Percentiles rank a stretch among this genome's conserved stretches.
phyloP scores from a whole-genome alignment of 495 filamentous ascomycete species.

The Aspergillus ostianus region DNA sequence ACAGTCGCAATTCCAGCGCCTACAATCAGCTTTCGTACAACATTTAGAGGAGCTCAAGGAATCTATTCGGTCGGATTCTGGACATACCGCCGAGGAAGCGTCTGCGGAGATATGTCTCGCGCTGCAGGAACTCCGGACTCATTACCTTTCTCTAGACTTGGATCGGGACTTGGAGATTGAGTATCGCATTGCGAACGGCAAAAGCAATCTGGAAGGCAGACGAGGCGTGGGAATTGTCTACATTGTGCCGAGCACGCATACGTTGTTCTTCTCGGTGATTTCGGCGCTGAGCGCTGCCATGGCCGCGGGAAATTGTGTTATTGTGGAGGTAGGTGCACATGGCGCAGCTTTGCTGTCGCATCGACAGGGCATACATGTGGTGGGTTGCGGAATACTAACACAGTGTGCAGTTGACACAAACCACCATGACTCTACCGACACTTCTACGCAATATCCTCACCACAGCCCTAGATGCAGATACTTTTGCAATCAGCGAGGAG shows the following conservation, averaged over 20 bases:
- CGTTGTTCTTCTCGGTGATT: constrained; percentile 48
- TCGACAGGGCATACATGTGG: too few relatives aligned
- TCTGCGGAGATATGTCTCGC: constrained; percentile 42
- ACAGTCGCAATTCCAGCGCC: constrained; percentile 43
- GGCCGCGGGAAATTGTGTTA: constrained; percentile 51
- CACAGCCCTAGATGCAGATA: constrained; percentile 43
- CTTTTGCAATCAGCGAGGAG: constrained; percentile 34
- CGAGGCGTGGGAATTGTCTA: constrained; percentile 48
- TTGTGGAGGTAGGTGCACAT: constrained; percentile 40
- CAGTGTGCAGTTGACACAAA: constrained; percentile 35
- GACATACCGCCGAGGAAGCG: constrained; percentile 35
- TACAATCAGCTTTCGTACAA: constrained; percentile 36
- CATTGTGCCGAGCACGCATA: constrained; percentile 47
- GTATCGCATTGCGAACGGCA: constrained; percentile 47
- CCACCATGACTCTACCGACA: constrained; percentile 26
- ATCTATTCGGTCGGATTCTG: constrained; percentile 40
- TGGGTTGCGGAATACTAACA: not conserved
- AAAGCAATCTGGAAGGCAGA: constrained; percentile 28
- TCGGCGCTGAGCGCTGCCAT: constrained; percentile 47
- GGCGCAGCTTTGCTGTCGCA: too few relatives aligned
- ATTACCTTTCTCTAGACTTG: constrained; percentile 41
- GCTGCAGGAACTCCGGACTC: constrained; percentile 39
- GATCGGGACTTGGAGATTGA: constrained; percentile 42
- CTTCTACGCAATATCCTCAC: constrained; percentile 41
- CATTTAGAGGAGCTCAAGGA: constrained; percentile 32